These are phyloP conservation scores for Isochrysis galbana DNA, from an alignment of 78 protist species.

Conservation along the genomic window DNA sequence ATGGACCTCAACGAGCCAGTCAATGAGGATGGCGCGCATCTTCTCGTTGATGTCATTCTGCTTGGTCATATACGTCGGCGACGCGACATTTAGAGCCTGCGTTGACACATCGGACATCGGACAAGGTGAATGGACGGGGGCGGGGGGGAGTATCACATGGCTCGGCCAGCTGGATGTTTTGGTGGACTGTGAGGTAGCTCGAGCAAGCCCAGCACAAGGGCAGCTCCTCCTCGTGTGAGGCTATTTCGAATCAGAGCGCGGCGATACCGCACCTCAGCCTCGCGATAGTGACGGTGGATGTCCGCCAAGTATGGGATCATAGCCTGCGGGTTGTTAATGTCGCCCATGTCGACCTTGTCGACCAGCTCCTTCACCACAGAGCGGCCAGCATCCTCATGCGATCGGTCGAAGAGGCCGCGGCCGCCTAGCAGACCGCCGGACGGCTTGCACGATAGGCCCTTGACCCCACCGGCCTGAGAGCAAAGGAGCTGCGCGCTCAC, in stretches of 20 bases:
- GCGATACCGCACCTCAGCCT: background rate
- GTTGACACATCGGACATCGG: background rate
- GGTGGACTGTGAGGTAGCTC: background rate
- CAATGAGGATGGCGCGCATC: conserved; percentile 82
- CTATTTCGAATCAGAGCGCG: background rate
- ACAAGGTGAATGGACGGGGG: background rate
- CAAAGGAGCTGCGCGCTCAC: background rate
- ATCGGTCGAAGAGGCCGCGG: too few species aligned
- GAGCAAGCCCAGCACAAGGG: background rate
- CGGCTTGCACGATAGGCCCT: background rate
- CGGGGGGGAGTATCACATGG: background rate
- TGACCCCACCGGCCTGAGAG: too few species aligned
- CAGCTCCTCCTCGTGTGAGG: background rate
- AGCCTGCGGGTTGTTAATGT: conserved; percentile 1
- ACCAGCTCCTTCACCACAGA: too few species aligned
- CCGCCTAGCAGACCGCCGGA: background rate
- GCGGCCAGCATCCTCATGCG: background rate
- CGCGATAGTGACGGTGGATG: conserved; percentile 26
- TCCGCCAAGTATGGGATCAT: conserved; percentile 40
- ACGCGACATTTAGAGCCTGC: background rate
- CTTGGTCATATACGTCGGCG: conserved; percentile 19
- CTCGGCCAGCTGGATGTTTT: background rate
- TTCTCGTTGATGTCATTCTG: conserved; percentile 69
- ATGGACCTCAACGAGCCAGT: conserved; percentile 84
- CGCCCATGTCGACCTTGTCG: background rate